Evolutionary conservation across 805 yeast genomes (phyloP), one percentile per base, ranked within the genome.

Genomic region (Hanseniaspora hatyaiensis): DNA sequence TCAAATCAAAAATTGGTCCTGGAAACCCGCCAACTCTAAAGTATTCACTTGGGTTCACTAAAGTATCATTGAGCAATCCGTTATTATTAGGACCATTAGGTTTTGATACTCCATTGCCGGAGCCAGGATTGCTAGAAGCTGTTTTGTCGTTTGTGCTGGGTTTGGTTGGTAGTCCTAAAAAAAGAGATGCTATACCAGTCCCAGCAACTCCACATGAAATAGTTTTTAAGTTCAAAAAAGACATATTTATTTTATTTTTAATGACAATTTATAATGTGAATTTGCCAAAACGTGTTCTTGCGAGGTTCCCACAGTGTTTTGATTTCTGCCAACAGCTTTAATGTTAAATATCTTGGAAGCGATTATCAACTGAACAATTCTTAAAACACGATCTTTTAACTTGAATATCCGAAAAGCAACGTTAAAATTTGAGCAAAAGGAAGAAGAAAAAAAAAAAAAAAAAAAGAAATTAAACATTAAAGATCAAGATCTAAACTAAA

Each of bases 11-110:
- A 28, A 83, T 73, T 0, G 97, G 97, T 1, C 96, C 95, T 0
- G 97, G 98, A 58, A 84, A 86, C 3, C 98, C 98, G 8, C 42
- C 48, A 60, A 83, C 88, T 56, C 80, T 78, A 69, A 87, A 88
- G 65, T 82, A 87, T 6, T 70, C 94, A 19, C 75, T 73, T 0
- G 97, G 98, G 51, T 76, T 71, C 3, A 85, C 75, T 3, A 56
- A 56, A 5, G 66, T 47, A 26, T 36, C 39, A 9, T 30, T 13
- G 13, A 36, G 30, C 5, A 53, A 42, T 8, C 32, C 19, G 2
- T 22, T 22, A 24, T 26, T 33, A 16, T 34, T 40, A n/a, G 47
- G 43, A 3, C 51, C 54, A 11, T 34, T 22, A 8, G 50, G 26
- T 8, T 55, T 44, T 9, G 51, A 18, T 8, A 13, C 12, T 3